These are phyloP conservation scores for Sporothrix pallida DNA, from an alignment of 2,329 filamentous ascomycete genomes.

Conservation along the genomic window DNA sequence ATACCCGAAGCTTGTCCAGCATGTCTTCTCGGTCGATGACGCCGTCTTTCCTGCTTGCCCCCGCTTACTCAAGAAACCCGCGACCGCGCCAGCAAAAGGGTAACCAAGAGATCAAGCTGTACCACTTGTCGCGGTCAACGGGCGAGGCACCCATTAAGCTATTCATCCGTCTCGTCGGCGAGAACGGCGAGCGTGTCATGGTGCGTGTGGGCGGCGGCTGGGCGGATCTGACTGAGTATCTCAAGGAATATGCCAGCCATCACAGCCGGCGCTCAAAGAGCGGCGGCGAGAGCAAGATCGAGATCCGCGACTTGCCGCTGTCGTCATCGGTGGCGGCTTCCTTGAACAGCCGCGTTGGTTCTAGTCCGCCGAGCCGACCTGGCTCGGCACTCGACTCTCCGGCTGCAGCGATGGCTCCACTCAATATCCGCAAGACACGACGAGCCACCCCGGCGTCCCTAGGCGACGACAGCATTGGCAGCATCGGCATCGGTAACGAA, in stretches of 20 bases:
- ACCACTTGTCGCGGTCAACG: conserved; percentile 84
- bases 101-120: conserved; percentile 82
- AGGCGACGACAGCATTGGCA: neutral
- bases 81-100: conserved; percentile 55
- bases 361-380: conserved; percentile 48
- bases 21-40: conserved; percentile 64
- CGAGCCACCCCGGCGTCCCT: conserved; percentile 38
- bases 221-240: conserved; percentile 93
- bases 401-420: conserved; percentile 51
- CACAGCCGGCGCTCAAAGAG: conserved; percentile 74
- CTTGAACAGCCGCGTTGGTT: conserved; percentile 40
- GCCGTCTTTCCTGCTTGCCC: conserved; percentile 72
- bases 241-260: conserved; percentile 90
- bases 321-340: conserved; percentile 30
- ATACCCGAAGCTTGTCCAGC: conserved; percentile 54
- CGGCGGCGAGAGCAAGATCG: conserved; percentile 58
- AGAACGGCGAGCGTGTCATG: conserved; percentile 92
- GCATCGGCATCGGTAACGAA: conserved; percentile 18
- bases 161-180: conserved; percentile 90
- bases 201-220: conserved; percentile 97
- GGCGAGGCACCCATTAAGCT: conserved; percentile 91
- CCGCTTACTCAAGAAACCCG: conserved; percentile 58
- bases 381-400: conserved; percentile 48
- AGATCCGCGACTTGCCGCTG: conserved; percentile 59
- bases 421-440: conserved; percentile 62